phyloP scores from a whole-genome alignment of 2,329 filamentous ascomycete genomes.

The Phialophora chinensis region DNA sequence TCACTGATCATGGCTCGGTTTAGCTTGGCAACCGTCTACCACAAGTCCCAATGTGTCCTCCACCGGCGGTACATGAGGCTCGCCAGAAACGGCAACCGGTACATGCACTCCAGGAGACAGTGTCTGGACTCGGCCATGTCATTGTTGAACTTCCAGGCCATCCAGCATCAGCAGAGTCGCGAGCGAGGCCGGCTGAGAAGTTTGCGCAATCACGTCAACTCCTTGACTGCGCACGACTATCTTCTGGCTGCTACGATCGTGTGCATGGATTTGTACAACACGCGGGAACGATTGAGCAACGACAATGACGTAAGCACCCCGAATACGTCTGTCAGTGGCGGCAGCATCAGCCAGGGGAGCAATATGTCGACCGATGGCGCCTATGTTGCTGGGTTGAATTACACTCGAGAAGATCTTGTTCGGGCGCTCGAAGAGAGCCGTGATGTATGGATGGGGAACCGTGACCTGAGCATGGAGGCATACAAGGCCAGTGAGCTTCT shows the following conservation, averaged over 20 bases:
- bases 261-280: constrained; percentile 78
- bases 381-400: constrained; percentile 35
- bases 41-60: constrained; percentile 86
- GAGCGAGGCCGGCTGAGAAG: constrained; percentile 72
- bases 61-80: constrained; percentile 86
- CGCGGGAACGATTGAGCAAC: constrained; percentile 47
- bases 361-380: constrained; percentile 30
- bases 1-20: constrained; percentile 79
- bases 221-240: constrained; percentile 83
- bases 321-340: constrained; percentile 41
- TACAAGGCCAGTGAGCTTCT: constrained; percentile 83
- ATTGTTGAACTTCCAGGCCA: constrained; percentile 76
- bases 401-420: constrained; percentile 72
- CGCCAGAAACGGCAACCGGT: constrained; percentile 78
- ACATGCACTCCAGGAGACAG: constrained; percentile 79
- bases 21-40: constrained; percentile 81
- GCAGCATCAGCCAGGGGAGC: constrained; percentile 35
- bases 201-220: constrained; percentile 78
- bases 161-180: constrained; percentile 75
- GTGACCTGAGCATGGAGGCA: constrained; percentile 82
- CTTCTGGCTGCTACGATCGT: constrained; percentile 84
- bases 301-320: constrained; percentile 56
- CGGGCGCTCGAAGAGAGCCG: constrained; percentile 72
- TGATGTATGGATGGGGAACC: constrained; percentile 79
- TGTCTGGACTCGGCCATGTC: constrained; percentile 87